phyloP scores from a whole-genome alignment of 2,329 filamentous ascomycete genomes.

The Helicocarpus griseus region DNA sequence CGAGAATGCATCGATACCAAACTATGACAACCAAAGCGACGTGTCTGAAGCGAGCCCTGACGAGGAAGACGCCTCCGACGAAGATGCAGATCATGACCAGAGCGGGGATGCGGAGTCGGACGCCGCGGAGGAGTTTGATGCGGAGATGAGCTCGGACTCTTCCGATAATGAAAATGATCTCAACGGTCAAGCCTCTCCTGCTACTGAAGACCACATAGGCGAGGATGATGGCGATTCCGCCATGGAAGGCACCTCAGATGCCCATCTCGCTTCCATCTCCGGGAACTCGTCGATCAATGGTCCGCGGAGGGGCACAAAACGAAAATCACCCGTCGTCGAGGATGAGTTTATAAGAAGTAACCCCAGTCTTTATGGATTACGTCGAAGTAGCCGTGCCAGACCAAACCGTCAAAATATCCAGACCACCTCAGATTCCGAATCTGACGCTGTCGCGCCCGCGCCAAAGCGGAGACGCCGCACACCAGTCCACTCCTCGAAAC shows the following conservation, averaged over 20 bases:
- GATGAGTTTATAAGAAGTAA: conserved; percentile 83
- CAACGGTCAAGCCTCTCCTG: conserved; percentile 46
- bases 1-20: conserved; percentile 3
- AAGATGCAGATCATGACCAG: conserved; percentile 3
- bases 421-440: conserved; percentile 56
- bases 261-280: conserved; percentile 48
- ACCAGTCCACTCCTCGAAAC: conserved; percentile 35
- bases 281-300: conserved; percentile 61
- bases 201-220: conserved; percentile 42
- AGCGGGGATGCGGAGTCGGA: conserved; percentile 1
- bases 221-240: conserved; percentile 61
- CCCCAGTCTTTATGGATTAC: conserved; percentile 86
- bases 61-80: conserved; percentile 11
- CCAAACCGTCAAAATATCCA: conserved; percentile 54
- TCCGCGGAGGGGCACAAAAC: conserved; percentile 61
- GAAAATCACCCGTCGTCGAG: conserved; percentile 60
- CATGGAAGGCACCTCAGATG: conserved; percentile 47
- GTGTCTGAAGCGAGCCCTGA: conserved; percentile 17
- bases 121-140: conserved; percentile 3
- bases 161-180: conserved; percentile 38
- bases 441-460: conserved; percentile 52
- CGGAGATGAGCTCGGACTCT: conserved; percentile 33
- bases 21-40: conserved; percentile 4
- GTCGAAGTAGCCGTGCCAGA: conserved; percentile 69
- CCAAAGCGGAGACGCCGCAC: conserved; percentile 42